phyloP scores from a whole-genome alignment of 768 basidiomycete species.

The Tylopilus cervinicoccineus region DNA sequence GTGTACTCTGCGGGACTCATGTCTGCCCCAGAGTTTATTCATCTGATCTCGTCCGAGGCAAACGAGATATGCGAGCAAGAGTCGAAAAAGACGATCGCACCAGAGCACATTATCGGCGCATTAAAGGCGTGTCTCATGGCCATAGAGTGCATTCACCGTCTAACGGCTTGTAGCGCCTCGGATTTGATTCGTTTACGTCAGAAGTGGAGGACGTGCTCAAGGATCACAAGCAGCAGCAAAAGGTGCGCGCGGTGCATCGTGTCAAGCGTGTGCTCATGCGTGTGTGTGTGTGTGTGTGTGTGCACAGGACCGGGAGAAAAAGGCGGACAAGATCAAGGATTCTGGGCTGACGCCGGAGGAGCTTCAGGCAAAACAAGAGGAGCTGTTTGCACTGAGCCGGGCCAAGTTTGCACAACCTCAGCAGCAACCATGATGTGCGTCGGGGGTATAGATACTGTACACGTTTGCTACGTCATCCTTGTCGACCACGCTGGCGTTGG shows the following conservation, averaged over 20 bases:
- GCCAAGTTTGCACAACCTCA: slow-evolving; percentile 69
- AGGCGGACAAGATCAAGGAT: slow-evolving; percentile 83
- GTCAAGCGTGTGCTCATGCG: slow-evolving; percentile 3
- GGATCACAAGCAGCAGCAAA: slow-evolving; percentile 94
- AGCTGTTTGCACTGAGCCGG: slow-evolving; percentile 88
- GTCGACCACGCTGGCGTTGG: slow-evolving; percentile 34
- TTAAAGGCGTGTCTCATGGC: slow-evolving; percentile 58
- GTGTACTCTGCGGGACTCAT: slow-evolving; percentile 14
- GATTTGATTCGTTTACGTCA: slow-evolving; percentile 85
- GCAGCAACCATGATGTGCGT: slow-evolving; percentile 29
- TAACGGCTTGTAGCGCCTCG: slow-evolving; percentile 61
- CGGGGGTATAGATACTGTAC: slow-evolving; percentile 18
- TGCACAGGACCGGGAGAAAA: slow-evolving; percentile 81
- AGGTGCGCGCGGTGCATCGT: slow-evolving; percentile 46
- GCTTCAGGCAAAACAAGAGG: slow-evolving; percentile 81
- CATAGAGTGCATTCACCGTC: background rate
- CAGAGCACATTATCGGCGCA: slow-evolving; percentile 92
- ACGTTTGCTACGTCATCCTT: slow-evolving; percentile 31
- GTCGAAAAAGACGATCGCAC: slow-evolving; percentile 98
- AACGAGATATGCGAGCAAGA: slow-evolving; percentile 98
- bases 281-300: too few species aligned
- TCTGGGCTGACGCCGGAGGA: slow-evolving; percentile 92
- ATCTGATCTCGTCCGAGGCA: slow-evolving; percentile 94
- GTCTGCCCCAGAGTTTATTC: slow-evolving; percentile 80
- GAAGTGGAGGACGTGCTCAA: slow-evolving; percentile 92